These are phyloP conservation scores for Volvox africanus DNA, from an alignment of 139 green algal species.

Conservation along the genomic window DNA sequence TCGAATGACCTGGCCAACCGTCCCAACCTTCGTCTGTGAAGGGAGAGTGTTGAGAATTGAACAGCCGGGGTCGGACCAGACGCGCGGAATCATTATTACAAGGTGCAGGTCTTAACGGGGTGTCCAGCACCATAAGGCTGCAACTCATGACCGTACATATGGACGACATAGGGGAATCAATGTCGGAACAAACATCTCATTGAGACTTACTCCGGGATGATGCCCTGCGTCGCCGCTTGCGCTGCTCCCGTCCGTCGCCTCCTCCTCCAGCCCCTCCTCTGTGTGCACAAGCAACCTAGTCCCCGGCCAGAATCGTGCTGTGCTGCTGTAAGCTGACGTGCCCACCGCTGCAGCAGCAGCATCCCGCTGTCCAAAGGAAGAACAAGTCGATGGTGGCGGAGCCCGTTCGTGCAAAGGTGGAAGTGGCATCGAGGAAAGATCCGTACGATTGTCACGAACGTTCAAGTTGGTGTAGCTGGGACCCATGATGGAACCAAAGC, in stretches of 20 bases:
- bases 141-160: too few relatives aligned
- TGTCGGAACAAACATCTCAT: too few relatives aligned
- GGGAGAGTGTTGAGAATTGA: too few relatives aligned
- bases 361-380: not conserved
- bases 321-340: too few relatives aligned
- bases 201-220: not conserved
- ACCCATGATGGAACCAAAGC: not conserved
- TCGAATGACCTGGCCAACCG: slow-evolving; percentile 16
- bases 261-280: slow-evolving; percentile 5
- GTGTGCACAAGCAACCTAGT: not conserved
- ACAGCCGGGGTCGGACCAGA: too few relatives aligned
- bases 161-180: too few relatives aligned
- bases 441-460: too few relatives aligned
- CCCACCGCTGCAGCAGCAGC: not conserved
- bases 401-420: not conserved
- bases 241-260: not conserved
- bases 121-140: too few relatives aligned
- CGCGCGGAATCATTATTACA: too few relatives aligned
- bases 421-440: not conserved
- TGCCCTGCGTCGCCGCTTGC: too few relatives aligned
- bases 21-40: slow-evolving; percentile 18
- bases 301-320: not conserved
- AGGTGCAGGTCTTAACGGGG: too few relatives aligned
- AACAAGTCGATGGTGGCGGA: not conserved
- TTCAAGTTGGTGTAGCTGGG: not conserved